Conservation (phyloP, 129 eudicot species). For the Dittrichia graveolens region DNA sequence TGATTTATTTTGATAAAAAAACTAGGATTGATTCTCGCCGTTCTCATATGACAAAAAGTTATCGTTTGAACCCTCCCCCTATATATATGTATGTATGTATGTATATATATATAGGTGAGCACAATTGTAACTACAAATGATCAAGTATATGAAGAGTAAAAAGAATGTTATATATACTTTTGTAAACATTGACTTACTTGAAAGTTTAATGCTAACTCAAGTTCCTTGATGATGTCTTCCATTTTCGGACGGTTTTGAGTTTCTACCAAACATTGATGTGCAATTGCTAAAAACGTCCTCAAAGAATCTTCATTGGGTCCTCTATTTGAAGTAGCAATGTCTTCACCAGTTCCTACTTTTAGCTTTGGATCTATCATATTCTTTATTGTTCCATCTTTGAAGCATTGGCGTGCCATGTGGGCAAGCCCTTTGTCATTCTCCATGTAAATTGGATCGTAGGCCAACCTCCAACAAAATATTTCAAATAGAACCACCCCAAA, state of each 20-base stretch:
- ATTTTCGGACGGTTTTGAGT: neutral
- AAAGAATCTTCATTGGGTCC: conserved; percentile 8
- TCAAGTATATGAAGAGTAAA: neutral
- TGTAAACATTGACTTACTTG: conserved; percentile 5
- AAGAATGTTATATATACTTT: neutral
- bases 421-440: neutral
- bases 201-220: neutral
- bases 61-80: too few species aligned
- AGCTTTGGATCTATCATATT: conserved; percentile 1
- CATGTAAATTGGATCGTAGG: neutral
- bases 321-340: neutral
- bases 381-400: neutral
- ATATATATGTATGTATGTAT: too few species aligned
- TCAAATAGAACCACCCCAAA: conserved; percentile 14
- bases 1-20: too few species aligned
- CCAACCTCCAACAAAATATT: conserved; percentile 2
- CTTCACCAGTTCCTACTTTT: neutral
- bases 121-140: neutral
- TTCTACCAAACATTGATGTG: neutral
- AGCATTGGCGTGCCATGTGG: neutral
- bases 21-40: too few species aligned
- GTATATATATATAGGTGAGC: too few species aligned
- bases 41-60: too few species aligned
- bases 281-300: neutral
- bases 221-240: neutral